Conservation (phyloP, 2,329 filamentous ascomycete genomes). For the Exophiala sideris region DNA sequence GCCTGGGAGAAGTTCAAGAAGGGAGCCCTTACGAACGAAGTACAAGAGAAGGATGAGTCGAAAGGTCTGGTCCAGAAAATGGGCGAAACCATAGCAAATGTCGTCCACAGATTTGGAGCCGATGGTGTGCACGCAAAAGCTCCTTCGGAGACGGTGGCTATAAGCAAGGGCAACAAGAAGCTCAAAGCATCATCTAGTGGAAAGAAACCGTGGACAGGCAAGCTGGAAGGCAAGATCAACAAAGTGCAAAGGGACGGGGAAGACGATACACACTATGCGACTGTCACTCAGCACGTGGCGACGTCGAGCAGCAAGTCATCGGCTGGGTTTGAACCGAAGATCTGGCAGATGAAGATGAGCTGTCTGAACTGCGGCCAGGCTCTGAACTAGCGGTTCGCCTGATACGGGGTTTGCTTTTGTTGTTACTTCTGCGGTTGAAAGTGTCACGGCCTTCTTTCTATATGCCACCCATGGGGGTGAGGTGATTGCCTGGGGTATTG, state of each 20-base stretch:
- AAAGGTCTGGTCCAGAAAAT: constrained; percentile 10
- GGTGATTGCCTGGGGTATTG: too few species aligned
- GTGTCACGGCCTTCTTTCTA: too few species aligned
- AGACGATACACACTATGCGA: constrained; percentile 11
- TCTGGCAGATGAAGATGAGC: constrained; percentile 40
- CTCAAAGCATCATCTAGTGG: not conserved
- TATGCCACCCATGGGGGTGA: too few species aligned
- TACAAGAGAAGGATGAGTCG: constrained; percentile 1
- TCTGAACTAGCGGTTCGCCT: constrained; percentile 13
- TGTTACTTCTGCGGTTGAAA: not conserved
- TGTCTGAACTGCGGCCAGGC: constrained; percentile 36
- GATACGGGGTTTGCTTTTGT: not conserved
- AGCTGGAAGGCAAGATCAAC: constrained; percentile 18
- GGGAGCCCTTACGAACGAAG: constrained; percentile 13
- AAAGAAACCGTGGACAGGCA: constrained; percentile 18
- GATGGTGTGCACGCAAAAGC: constrained; percentile 2
- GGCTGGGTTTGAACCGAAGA: constrained; percentile 34
- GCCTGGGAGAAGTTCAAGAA: constrained; percentile 15
- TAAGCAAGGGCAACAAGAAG: constrained; percentile 10
- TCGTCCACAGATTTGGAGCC: constrained; percentile 4
- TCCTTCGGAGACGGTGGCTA: not conserved
- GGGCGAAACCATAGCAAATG: not conserved
- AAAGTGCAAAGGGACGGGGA: not conserved
- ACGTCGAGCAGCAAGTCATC: constrained; percentile 7
- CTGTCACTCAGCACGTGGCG: constrained; percentile 16